Evolutionary conservation across 441 rosid genomes (phyloP), one percentile per base, ranked within the genome.

Genomic region (Dalechampia spathulata): DNA sequence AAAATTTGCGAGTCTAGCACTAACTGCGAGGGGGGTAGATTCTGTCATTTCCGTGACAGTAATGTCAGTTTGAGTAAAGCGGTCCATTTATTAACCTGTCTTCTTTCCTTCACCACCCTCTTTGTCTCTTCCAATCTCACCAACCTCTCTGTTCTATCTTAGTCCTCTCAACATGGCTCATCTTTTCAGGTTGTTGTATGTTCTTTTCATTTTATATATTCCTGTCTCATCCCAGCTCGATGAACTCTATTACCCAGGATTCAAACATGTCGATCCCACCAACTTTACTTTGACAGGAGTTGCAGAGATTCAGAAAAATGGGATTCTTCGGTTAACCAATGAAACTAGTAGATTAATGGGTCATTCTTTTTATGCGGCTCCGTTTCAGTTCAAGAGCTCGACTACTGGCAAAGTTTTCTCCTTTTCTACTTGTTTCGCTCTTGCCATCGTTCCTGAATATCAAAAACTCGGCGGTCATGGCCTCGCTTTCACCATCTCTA

Each of bases 401-500:
- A 49, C 41, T 2, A 58, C 32, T 38, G 74, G 71, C 14, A 51
- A 57, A 52, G 85, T 55, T 28, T 71, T 36, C 4, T 84, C 95
- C 12, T 89, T 89, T 57, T 86, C 97, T 10, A 75, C 95, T 0
- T 65, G 75, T 8, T 89, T 86, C 17, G 92, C 70, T 55, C 65
- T 89, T 46, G 73, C 73, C 19, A 76, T 79, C 2, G 76, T 81
- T 63, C 83, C 93, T 0, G 78, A 83, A 70, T 81, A 83, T 65
- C 67, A 74, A 0, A 78, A 54, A 36, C 89, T 81, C 0, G 83
- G 91, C 1, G 97, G 97, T 41, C 94, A 87, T 45, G 97, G 96
- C 40, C 69, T 90, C 10, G 96, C 91, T 38, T 90, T 90, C 76
- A 67, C 80, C 4, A 54, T 87, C 65, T 58, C 96, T 22, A 41